Percentiles rank a stretch among this genome's conserved stretches.
Evolutionary conservation across 208 protist species (phyloP).

Genomic region (Leishmania gerbilli): DNA sequence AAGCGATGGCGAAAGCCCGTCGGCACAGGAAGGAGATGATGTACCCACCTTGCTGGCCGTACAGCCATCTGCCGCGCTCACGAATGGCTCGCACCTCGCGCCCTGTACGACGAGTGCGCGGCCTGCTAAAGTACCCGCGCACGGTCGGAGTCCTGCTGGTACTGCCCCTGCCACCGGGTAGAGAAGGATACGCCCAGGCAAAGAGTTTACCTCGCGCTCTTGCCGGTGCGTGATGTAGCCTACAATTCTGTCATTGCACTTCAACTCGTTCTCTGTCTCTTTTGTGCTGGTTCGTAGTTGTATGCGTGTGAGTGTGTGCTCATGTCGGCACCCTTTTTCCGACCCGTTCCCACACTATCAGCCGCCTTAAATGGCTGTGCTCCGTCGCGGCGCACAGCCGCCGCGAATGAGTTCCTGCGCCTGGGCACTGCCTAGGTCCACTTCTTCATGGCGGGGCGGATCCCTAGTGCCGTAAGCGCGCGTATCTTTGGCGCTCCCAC

Average conservation of each 20-base stretch:
- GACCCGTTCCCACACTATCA: too few species aligned
- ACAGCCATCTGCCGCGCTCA: neutral
- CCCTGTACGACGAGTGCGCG: neutral
- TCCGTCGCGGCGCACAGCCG: neutral
- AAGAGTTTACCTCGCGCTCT: neutral
- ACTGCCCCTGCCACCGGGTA: neutral
- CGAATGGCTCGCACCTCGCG: neutral
- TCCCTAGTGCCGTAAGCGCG: neutral
- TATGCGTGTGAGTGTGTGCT: neutral
- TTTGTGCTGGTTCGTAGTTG: neutral
- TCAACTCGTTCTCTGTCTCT: neutral
- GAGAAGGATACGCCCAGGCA: neutral
- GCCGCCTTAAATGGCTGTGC: neutral
- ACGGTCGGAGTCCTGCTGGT: neutral
- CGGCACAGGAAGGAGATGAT: neutral
- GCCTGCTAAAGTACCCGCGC: neutral
- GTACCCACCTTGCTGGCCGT: conserved; percentile 11
- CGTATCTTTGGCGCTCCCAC: neutral
- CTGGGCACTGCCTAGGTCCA: neutral
- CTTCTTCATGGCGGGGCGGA: neutral
- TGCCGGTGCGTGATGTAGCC: neutral
- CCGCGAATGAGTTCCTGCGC: neutral
- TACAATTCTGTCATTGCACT: neutral
- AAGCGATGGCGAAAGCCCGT: neutral
- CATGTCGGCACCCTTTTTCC: too few species aligned